Conservation (phyloP, 2,329 filamentous ascomycete genomes). For the Stachybotrys echinatus region DNA sequence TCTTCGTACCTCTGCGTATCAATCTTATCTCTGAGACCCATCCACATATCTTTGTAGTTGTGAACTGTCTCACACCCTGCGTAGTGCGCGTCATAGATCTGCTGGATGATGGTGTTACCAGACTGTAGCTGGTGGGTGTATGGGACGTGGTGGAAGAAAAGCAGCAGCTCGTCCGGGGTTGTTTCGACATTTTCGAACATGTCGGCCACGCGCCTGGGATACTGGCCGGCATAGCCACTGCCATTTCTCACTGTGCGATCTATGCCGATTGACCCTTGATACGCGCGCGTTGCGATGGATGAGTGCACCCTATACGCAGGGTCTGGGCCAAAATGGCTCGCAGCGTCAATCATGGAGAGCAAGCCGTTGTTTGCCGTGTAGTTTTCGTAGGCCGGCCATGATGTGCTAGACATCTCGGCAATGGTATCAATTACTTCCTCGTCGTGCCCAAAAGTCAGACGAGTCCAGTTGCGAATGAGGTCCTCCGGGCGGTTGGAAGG, state of each 20-base stretch:
- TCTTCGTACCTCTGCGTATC: slow-evolving; percentile 56
- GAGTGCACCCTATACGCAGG: slow-evolving; percentile 59
- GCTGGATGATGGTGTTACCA: slow-evolving; percentile 62
- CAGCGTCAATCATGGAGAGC: slow-evolving; percentile 61
- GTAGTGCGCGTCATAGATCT: slow-evolving; percentile 62
- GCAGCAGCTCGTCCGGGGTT: slow-evolving; percentile 61
- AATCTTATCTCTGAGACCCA: slow-evolving; percentile 46
- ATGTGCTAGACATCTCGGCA: slow-evolving; percentile 58
- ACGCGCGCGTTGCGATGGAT: slow-evolving; percentile 66
- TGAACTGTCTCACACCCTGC: slow-evolving; percentile 53
- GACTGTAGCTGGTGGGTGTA: slow-evolving; percentile 59
- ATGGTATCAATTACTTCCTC: slow-evolving; percentile 51
- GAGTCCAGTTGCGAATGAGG: slow-evolving; percentile 61
- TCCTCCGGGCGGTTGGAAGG: slow-evolving; percentile 34
- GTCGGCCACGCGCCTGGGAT: slow-evolving; percentile 53
- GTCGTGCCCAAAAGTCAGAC: slow-evolving; percentile 58
- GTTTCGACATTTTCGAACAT: slow-evolving; percentile 55
- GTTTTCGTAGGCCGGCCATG: slow-evolving; percentile 67
- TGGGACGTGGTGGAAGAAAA: slow-evolving; percentile 72
- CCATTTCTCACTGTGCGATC: slow-evolving; percentile 65
- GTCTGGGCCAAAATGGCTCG: slow-evolving; percentile 57
- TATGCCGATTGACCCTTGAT: slow-evolving; percentile 58
- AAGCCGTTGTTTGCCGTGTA: slow-evolving; percentile 66
- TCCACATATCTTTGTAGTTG: slow-evolving; percentile 50
- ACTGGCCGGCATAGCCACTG: slow-evolving; percentile 61